Evolutionary conservation across 257 asterid genomes (phyloP).

Genomic region (Solanum tacnaense): DNA sequence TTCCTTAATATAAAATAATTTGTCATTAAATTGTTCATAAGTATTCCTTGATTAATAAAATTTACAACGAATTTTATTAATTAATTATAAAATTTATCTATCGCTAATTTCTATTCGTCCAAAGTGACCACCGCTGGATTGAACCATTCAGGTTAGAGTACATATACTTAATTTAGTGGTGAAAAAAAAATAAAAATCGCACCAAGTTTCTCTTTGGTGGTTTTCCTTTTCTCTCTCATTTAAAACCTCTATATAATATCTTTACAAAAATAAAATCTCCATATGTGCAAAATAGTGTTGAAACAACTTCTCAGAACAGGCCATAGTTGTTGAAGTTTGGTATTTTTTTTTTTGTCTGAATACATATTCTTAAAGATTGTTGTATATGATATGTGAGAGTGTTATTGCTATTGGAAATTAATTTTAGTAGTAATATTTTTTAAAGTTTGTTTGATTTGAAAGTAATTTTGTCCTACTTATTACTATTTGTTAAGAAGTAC

Average conservation of each 20-base stretch:
- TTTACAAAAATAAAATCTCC: background rate
- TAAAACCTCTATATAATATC: background rate
- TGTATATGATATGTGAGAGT: background rate
- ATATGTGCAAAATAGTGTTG: background rate
- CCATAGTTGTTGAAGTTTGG: background rate
- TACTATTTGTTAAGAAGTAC: background rate
- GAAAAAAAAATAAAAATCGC: conserved; percentile 28
- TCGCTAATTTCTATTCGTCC: background rate
- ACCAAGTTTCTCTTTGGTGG: conserved; percentile 35
- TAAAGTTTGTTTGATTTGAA: background rate
- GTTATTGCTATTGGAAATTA: background rate
- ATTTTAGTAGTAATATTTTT: background rate
- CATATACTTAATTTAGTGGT: conserved; percentile 60
- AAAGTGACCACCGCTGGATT: conserved; percentile 41
- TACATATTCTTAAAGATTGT: background rate
- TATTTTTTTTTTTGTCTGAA: background rate
- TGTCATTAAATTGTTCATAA: background rate
- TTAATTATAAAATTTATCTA: background rate
- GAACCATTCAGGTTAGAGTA: conserved; percentile 44
- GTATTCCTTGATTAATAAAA: background rate
- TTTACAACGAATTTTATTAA: background rate
- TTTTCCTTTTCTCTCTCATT: background rate
- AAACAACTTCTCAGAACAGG: background rate
- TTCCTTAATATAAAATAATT: background rate
- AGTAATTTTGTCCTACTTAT: background rate